phyloP scores from a whole-genome alignment of 73 alveolate species.

The Diophrys sp. region DNA sequence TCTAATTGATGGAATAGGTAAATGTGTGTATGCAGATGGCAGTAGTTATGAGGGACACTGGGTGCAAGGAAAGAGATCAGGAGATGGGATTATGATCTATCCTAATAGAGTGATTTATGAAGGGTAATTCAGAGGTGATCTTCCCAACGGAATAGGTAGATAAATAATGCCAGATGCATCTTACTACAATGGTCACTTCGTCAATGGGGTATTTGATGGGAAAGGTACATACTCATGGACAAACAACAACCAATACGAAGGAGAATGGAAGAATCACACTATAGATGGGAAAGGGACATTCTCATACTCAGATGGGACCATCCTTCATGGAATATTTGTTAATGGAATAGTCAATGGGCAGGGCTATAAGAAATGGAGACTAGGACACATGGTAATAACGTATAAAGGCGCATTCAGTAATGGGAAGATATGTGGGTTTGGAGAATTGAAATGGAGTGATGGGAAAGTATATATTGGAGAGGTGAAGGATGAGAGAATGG shows the following conservation, averaged over 20 bases:
- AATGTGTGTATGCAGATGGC: conserved; percentile 23
- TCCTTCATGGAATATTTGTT: background rate
- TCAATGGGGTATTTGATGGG: conserved; percentile 64
- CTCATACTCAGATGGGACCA: conserved; percentile 1
- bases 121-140: conserved; percentile 35
- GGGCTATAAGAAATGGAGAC: conserved; percentile 12
- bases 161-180: conserved; percentile 46
- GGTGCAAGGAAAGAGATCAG: conserved; percentile 13
- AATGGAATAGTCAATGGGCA: conserved; percentile 1
- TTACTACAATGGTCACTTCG: conserved; percentile 63
- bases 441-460: conserved; percentile 66
- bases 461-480: conserved; percentile 59
- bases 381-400: background rate
- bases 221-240: conserved; percentile 63
- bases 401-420: conserved; percentile 34
- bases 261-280: background rate
- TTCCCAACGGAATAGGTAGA: conserved; percentile 39
- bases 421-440: conserved; percentile 64
- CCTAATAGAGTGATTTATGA: conserved; percentile 19
- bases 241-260: conserved; percentile 39
- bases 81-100: conserved; percentile 16
- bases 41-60: conserved; percentile 43
- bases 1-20: conserved; percentile 17
- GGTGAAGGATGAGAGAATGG: background rate
- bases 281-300: conserved; percentile 12